phyloP scores from a whole-genome alignment of 2,329 filamentous ascomycete genomes.

The Aspergillus niger region DNA sequence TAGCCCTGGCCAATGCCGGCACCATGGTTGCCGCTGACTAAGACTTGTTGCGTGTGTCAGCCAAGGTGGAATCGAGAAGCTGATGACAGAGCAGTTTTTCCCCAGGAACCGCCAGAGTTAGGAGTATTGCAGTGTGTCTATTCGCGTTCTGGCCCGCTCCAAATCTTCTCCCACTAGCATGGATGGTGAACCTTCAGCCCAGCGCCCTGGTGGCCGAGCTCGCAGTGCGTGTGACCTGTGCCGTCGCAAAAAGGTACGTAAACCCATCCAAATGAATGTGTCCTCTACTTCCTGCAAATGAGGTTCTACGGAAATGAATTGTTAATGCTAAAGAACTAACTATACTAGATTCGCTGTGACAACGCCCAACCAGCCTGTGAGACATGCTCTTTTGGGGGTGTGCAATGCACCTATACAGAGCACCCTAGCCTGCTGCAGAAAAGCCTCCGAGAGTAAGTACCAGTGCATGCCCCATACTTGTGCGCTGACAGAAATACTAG shows the following conservation, averaged over 20 bases:
- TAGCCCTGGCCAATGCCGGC: background rate
- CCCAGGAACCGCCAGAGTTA: background rate
- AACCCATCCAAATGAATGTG: background rate
- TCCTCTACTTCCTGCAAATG: too few relatives aligned
- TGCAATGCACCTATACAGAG: conserved; percentile 25
- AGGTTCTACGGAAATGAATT: background rate
- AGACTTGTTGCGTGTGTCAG: background rate
- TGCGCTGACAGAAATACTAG: conserved; percentile 12
- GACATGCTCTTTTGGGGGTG: conserved; percentile 23
- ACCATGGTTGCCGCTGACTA: background rate
- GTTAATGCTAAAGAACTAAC: background rate
- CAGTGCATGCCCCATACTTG: background rate
- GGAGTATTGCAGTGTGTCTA: background rate
- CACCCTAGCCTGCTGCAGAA: conserved; percentile 16
- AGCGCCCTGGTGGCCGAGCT: conserved; percentile 12
- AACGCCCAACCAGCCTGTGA: conserved; percentile 27
- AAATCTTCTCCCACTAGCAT: background rate
- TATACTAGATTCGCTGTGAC: conserved; percentile 29
- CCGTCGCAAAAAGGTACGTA: conserved; percentile 23
- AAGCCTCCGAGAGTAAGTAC: conserved; percentile 24
- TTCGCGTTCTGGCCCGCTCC: background rate
- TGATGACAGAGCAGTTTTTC: background rate
- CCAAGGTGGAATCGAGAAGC: too few relatives aligned
- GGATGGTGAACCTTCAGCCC: background rate
- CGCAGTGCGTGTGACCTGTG: conserved; percentile 28